Evolutionary conservation across 2,329 filamentous ascomycete genomes (phyloP).

Genomic region (Sporothrix dimorphospora): DNA sequence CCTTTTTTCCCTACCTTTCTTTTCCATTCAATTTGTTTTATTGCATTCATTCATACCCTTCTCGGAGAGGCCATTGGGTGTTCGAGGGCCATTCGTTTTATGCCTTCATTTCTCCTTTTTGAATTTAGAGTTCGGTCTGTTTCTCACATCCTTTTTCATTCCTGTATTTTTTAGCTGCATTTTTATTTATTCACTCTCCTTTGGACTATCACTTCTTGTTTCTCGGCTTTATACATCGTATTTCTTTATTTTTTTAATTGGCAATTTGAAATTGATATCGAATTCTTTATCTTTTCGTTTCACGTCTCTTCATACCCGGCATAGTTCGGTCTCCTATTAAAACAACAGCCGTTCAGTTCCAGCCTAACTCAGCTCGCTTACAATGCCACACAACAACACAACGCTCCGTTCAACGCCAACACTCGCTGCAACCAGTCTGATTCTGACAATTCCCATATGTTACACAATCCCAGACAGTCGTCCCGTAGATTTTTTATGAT

Average conservation of each 20-base stretch:
- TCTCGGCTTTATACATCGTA: background rate
- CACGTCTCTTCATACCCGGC: slow-evolving; percentile 7
- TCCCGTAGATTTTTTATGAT: slow-evolving; percentile 6
- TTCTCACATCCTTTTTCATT: background rate
- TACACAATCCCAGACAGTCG: slow-evolving; percentile 5
- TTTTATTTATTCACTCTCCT: background rate
- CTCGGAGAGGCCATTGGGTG: background rate
- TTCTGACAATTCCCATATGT: slow-evolving; percentile 10
- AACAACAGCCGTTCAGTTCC: slow-evolving; percentile 11
- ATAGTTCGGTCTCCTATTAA: background rate
- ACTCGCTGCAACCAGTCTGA: background rate
- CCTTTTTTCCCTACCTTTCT: background rate
- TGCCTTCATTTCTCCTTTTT: background rate
- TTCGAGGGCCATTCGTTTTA: background rate
- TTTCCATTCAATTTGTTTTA: background rate
- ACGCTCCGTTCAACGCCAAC: slow-evolving; percentile 21
- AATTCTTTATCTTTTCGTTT: slow-evolving; percentile 14
- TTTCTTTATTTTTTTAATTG: background rate
- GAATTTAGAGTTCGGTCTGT: background rate
- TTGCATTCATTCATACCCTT: slow-evolving; percentile 15
- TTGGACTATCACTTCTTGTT: background rate
- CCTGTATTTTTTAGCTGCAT: background rate
- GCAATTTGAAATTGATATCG: background rate
- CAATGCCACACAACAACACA: background rate
- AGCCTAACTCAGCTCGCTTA: background rate